Evolutionary conservation across 208 protist species (phyloP), one percentile per base, ranked within the genome.

Genomic region (Trypanosomatidae sp.): DNA sequence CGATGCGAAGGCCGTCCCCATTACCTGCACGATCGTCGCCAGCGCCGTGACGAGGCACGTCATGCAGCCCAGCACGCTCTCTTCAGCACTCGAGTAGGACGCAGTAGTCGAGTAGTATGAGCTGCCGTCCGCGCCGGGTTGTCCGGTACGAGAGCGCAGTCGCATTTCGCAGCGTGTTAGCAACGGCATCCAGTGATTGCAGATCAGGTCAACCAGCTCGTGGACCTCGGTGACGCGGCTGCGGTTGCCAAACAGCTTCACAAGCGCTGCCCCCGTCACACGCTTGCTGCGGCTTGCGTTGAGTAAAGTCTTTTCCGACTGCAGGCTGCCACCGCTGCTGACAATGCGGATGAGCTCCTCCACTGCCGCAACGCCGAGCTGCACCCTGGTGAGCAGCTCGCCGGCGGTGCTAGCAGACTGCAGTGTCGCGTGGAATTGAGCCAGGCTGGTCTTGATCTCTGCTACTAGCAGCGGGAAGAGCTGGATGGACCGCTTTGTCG

Each of bases 331-430:
- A 71, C 92, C 92, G 67, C 91, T 92, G 55, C 81, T 82, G 62
- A 97, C 82, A 62, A 95, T 95, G 59, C 92, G 92, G 7, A 91
- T 74, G 49, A 95, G 83, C 80, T 97, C 90, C 82, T 97, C 92
- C 77, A 88, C 85, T 30, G 86, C 89, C 49, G 87, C 83, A 8
- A 91, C 66, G 69, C 76, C 77, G 22, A 93, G 83, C 73, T 91
- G 83, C 43, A 81, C 56, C 44, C 82, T 75, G 55, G 62, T 59
- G 56, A 89, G 76, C 43, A 86, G 66, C 67, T 83, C 39, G n/a
- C 36, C 62, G 59, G 76, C 53, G 66, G 30, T 43, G 52, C 22
- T 43, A 41, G 69, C 43, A 2, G 65, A 60, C 55, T 71, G 55
- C 65, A 80, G 28, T 17, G 62, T 66, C 1, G 65, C 69, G 58